Conservation (phyloP, 805 yeast genomes). For the Yamadazyma scolyti region DNA sequence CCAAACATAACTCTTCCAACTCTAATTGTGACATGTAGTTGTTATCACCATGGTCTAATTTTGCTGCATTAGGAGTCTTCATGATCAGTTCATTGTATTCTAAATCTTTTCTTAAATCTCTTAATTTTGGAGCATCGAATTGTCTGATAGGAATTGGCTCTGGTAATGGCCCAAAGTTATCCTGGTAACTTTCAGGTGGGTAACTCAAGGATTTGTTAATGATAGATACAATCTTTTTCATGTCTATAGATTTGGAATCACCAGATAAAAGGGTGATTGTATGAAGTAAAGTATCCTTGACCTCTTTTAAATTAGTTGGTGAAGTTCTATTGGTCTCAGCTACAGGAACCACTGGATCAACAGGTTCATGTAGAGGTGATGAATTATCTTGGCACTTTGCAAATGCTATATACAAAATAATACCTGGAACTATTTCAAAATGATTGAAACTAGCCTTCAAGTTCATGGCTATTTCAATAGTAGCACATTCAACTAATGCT, state of each 20-base stretch:
- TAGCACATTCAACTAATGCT: conserved; percentile 64
- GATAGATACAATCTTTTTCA: conserved; percentile 41
- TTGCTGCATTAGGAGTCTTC: conserved; percentile 4
- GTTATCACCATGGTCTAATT: conserved; percentile 8
- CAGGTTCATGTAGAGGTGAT: conserved; percentile 3
- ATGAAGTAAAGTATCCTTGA: conserved; percentile 18
- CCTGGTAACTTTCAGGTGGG: conserved; percentile 46
- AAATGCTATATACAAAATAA: conserved; percentile 73
- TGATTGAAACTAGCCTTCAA: conserved; percentile 79
- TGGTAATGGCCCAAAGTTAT: conserved; percentile 71
- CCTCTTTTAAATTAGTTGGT: conserved; percentile 21
- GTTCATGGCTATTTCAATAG: conserved; percentile 70
- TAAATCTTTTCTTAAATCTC: conserved; percentile 74
- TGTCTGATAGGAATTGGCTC: conserved; percentile 64
- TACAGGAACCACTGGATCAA: not conserved
- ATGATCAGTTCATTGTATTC: conserved; percentile 28
- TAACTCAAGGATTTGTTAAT: conserved; percentile 31
- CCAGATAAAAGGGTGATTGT: conserved; percentile 15
- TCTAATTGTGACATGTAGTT: conserved; percentile 46
- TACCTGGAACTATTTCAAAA: conserved; percentile 77
- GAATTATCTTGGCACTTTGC: conserved; percentile 56
- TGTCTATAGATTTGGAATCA: conserved; percentile 21
- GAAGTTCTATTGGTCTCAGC: conserved; percentile 12
- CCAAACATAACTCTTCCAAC: conserved; percentile 75
- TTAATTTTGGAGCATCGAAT: conserved; percentile 81